These are phyloP conservation scores for Tulasnella sp. DNA, from an alignment of 768 basidiomycete genomes.

Conservation along the genomic window DNA sequence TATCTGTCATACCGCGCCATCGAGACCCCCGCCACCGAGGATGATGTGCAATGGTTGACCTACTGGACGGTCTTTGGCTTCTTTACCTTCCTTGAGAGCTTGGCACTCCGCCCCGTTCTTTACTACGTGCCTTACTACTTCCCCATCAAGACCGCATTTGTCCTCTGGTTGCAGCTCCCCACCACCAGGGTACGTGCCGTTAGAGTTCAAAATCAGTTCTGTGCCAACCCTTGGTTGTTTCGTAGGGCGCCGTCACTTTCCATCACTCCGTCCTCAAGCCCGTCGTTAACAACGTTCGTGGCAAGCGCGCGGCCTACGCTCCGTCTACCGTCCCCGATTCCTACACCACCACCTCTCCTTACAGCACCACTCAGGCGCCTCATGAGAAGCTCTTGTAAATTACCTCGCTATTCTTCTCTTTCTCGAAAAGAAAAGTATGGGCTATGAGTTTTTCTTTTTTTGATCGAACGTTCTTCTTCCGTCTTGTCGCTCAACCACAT, in stretches of 20 bases:
- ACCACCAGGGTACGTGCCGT: slow-evolving; percentile 73
- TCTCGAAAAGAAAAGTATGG: too few species aligned
- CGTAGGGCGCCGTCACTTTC: slow-evolving; percentile 74
- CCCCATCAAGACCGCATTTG: slow-evolving; percentile 82
- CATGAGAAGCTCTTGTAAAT: slow-evolving; percentile 15
- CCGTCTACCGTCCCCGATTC: slow-evolving; percentile 24
- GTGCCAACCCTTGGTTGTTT: slow-evolving; percentile 22
- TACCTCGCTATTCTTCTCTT: too few species aligned
- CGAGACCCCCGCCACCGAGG: slow-evolving; percentile 69
- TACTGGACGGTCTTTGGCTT: slow-evolving; percentile 96
- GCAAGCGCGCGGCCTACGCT: slow-evolving; percentile 20
- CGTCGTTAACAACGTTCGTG: slow-evolving; percentile 49
- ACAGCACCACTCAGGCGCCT: slow-evolving; percentile 36
- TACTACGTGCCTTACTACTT: slow-evolving; percentile 95
- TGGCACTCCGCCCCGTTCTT: slow-evolving; percentile 72
- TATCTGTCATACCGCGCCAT: slow-evolving; percentile 94
- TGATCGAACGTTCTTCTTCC: too few species aligned
- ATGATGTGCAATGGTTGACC: slow-evolving; percentile 93
- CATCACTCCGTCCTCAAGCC: slow-evolving; percentile 75
- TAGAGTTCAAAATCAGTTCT: too few species aligned
- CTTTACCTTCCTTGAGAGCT: slow-evolving; percentile 85
- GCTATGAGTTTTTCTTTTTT: too few species aligned
- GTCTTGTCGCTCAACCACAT: too few species aligned
- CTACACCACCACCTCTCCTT: slow-evolving; percentile 30
- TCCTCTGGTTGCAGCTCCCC: slow-evolving; percentile 86